These are phyloP conservation scores for Mimosa bimucronata DNA, from an alignment of 306 rosid genomes.

Conservation along the genomic window DNA sequence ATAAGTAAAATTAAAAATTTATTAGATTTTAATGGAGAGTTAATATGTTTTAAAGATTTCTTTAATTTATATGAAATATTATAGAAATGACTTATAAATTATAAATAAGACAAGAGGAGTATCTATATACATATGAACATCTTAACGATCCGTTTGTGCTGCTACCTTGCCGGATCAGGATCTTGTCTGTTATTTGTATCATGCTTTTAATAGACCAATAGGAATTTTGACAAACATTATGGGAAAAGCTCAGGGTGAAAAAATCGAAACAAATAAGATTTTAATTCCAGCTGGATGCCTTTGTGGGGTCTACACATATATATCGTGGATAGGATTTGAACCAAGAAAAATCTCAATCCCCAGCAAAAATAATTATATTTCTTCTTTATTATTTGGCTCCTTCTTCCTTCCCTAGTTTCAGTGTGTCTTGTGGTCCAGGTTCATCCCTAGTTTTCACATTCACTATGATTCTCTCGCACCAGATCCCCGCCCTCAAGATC, in stretches of 20 bases:
- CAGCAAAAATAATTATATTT: conserved; percentile 43
- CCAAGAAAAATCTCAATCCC: conserved; percentile 35
- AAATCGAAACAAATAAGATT: background rate
- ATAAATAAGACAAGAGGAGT: no score
- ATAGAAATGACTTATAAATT: no score
- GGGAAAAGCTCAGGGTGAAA: no score
- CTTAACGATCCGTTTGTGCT: conserved; percentile 39
- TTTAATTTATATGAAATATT: no score
- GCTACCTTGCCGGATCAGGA: conserved; percentile 35
- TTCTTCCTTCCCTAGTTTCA: conserved; percentile 45
- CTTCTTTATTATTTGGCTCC: conserved; percentile 66
- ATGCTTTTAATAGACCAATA: conserved; percentile 19
- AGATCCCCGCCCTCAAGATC: background rate
- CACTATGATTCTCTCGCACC: background rate
- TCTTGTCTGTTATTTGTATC: conserved; percentile 43
- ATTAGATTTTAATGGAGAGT: no score
- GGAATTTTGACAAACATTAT: conserved; percentile 26
- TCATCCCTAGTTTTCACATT: conserved; percentile 36
- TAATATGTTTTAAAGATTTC: no score
- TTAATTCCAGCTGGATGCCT: conserved; percentile 36
- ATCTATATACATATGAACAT: background rate
- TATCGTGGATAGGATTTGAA: conserved; percentile 15
- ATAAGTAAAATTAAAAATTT: no score
- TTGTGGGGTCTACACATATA: conserved; percentile 13
- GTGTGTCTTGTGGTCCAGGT: conserved; percentile 69